Conservation (phyloP, 176 grass and related monocot species). For the Chrysopogon serrulatus region DNA sequence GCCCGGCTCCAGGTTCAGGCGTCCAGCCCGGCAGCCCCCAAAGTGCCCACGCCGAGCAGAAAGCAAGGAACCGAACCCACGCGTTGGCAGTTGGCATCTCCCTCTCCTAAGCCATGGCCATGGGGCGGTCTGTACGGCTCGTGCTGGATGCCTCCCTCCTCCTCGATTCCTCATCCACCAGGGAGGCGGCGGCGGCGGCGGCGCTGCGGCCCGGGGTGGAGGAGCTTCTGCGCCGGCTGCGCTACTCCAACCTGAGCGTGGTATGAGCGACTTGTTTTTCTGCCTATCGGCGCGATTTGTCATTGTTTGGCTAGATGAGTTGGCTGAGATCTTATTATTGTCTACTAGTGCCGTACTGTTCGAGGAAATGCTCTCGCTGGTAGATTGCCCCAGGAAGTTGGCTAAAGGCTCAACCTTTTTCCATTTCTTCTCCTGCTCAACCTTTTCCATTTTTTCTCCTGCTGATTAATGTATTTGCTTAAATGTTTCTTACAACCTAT, state of each 20-base stretch:
- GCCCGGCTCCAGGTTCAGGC: not conserved
- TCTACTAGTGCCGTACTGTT: not conserved
- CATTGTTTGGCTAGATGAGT: not conserved
- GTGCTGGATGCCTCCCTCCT: slow-evolving; percentile 48
- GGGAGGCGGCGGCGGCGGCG: not conserved
- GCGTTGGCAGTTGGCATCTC: not conserved
- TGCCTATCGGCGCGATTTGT: not conserved
- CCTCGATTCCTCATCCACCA: not conserved
- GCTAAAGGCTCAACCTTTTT: not conserved
- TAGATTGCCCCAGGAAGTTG: not conserved
- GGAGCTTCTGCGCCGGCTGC: slow-evolving; percentile 39
- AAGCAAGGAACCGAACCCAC: not conserved
- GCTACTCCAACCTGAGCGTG: slow-evolving; percentile 44
- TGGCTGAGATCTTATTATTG: not conserved
- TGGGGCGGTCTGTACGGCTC: slow-evolving; percentile 22
- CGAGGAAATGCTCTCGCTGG: not conserved
- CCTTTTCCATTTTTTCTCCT: not conserved
- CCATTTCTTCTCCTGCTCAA: not conserved
- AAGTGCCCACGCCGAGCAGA: slow-evolving; percentile 5
- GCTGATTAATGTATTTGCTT: not conserved
- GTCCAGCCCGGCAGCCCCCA: not conserved
- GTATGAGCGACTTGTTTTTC: slow-evolving; percentile 5
- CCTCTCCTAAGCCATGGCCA: slow-evolving; percentile 7
- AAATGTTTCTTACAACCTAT: not conserved
- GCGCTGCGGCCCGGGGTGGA: slow-evolving; percentile 29